A percentile compares a stretch with the other conserved stretches of the same genome.
Evolutionary conservation across 2,329 filamentous ascomycete species (phyloP).

Genomic region (Sarocladium strictum): DNA sequence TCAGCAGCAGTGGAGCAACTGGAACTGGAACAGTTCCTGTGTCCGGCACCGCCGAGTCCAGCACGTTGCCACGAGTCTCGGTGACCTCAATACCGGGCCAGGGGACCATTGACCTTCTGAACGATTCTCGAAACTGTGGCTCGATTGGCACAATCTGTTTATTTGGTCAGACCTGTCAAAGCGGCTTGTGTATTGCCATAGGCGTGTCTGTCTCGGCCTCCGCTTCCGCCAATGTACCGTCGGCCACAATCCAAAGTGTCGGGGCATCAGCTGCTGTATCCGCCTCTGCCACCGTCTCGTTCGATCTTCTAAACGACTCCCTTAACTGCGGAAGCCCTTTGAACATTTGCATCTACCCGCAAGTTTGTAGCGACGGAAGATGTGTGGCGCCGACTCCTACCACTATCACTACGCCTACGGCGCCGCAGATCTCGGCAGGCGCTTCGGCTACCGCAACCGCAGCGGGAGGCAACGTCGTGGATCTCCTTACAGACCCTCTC

Average conservation of each 20-base stretch:
- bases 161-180: slow-evolving; percentile 1
- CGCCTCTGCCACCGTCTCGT: not conserved
- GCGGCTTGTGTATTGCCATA: not conserved
- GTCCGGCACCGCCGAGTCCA: not conserved
- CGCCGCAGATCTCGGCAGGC: not conserved
- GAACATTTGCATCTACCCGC: slow-evolving; percentile 8
- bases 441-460: not conserved
- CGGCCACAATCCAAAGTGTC: not conserved
- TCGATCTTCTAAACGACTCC: slow-evolving; percentile 3
- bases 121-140: not conserved
- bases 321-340: slow-evolving; percentile 6
- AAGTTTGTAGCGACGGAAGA: not conserved
- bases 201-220: not conserved
- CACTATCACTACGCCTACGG: not conserved
- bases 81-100: slow-evolving; percentile 40
- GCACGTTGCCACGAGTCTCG: not conserved
- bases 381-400: not conserved
- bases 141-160: not conserved
- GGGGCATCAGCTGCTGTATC: not conserved
- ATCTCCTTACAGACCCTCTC: not conserved
- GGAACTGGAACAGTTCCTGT: slow-evolving; percentile 1
- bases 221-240: not conserved
- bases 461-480: slow-evolving; percentile 2
- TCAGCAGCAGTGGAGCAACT: not conserved
- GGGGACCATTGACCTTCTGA: slow-evolving; percentile 1